Percentiles rank a stretch among this genome's conserved stretches.
phyloP scores from a whole-genome alignment of 768 basidiomycete species.

The Leccinum variicolor region DNA sequence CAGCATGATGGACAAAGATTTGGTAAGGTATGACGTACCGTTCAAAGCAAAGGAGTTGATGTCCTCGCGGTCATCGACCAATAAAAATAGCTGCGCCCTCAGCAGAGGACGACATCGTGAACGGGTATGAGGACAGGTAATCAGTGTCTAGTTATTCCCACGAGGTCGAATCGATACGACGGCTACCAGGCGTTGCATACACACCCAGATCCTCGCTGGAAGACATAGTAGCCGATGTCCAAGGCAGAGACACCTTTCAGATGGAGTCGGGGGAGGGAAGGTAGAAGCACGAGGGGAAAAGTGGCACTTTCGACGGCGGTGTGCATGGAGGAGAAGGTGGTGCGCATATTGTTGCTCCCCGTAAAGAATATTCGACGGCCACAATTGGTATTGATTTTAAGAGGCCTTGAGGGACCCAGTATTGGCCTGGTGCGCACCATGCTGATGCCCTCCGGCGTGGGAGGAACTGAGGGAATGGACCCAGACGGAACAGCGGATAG shows the following conservation, averaged over 20 bases:
- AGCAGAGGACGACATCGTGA: conserved; percentile 38
- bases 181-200: conserved; percentile 42
- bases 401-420: conserved; percentile 36
- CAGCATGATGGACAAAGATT: no score
- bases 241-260: conserved; percentile 34
- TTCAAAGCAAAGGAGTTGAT: no score
- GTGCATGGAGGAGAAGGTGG: conserved; percentile 63
- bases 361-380: conserved; percentile 35
- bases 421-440: conserved; percentile 37
- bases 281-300: conserved; percentile 55
- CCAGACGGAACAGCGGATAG: conserved; percentile 37
- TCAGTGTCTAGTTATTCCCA: conserved; percentile 49
- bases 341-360: conserved; percentile 42
- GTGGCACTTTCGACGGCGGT: conserved; percentile 67
- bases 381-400: conserved; percentile 58
- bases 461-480: conserved; percentile 47
- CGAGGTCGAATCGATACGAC: conserved; percentile 46
- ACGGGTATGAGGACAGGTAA: conserved; percentile 47
- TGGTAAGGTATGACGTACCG: no score
- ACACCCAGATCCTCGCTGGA: conserved; percentile 38
- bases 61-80: no score
- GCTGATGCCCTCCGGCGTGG: conserved; percentile 54
- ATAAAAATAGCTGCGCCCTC: no score
- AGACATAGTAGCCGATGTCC: conserved; percentile 34
- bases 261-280: conserved; percentile 44